Evolutionary conservation across 352 stramenopile genomes (phyloP).

Genomic region (Globisporangium emineosum): DNA sequence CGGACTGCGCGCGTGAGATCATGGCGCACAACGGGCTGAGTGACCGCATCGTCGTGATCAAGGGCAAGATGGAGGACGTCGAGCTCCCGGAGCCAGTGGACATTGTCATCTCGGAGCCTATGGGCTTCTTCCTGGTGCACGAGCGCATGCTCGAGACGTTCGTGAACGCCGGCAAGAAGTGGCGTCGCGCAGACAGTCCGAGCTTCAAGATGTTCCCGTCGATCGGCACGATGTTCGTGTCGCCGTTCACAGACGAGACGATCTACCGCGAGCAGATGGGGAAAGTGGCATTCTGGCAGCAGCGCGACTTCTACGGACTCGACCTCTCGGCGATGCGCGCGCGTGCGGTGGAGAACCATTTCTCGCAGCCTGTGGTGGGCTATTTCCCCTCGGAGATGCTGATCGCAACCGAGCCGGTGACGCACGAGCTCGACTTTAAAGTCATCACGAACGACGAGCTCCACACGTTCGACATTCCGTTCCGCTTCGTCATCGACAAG

Average conservation of each 20-base stretch:
- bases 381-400: slow-evolving; percentile 88
- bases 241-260: slow-evolving; percentile 94
- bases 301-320: slow-evolving; percentile 96
- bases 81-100: slow-evolving; percentile 95
- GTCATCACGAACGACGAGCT: slow-evolving; percentile 75
- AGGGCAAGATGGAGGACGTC: slow-evolving; percentile 97
- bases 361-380: slow-evolving; percentile 93
- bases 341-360: slow-evolving; percentile 97
- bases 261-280: slow-evolving; percentile 92
- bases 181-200: slow-evolving; percentile 77
- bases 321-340: slow-evolving; percentile 92
- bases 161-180: slow-evolving; percentile 93
- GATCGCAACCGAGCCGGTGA: slow-evolving; percentile 46
- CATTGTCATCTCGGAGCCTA: slow-evolving; percentile 99
- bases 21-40: slow-evolving; percentile 94
- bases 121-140: slow-evolving; percentile 99
- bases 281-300: slow-evolving; percentile 94
- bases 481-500: slow-evolving; percentile 83
- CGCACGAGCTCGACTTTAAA: slow-evolving; percentile 87
- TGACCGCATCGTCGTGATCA: slow-evolving; percentile 96
- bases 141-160: slow-evolving; percentile 99
- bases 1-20: slow-evolving; percentile 93
- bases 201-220: slow-evolving; percentile 96
- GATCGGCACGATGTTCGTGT: slow-evolving; percentile 95
- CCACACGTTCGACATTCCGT: slow-evolving; percentile 89